phyloP scores from a whole-genome alignment of 2,329 filamentous ascomycete species.

The Ophiocordyceps camponoti-saundersi region DNA sequence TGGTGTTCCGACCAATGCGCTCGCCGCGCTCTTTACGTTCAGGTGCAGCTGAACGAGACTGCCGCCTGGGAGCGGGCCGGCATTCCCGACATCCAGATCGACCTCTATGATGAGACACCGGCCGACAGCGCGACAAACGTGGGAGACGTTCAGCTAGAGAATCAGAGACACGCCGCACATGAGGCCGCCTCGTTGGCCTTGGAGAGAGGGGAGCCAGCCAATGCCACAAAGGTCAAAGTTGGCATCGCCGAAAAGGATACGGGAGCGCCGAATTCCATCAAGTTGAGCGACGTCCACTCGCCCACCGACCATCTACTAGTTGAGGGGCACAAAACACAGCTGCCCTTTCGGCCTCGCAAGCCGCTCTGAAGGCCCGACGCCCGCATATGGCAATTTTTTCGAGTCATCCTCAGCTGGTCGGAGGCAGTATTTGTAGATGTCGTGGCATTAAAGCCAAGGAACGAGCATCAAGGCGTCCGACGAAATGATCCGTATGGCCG shows the following conservation, averaged over 20 bases:
- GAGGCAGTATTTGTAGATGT: neutral
- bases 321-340: slow-evolving; percentile 32
- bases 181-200: slow-evolving; percentile 28
- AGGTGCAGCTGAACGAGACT: slow-evolving; percentile 72
- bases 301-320: slow-evolving; percentile 26
- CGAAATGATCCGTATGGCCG: neutral
- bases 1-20: slow-evolving; percentile 80
- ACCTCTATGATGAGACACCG: slow-evolving; percentile 45
- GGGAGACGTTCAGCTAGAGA: slow-evolving; percentile 25
- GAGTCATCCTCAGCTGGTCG: neutral
- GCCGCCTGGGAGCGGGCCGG: slow-evolving; percentile 69
- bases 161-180: slow-evolving; percentile 20
- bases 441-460: neutral
- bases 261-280: slow-evolving; percentile 5
- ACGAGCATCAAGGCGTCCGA: neutral
- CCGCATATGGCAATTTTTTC: neutral
- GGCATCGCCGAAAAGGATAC: slow-evolving; percentile 33
- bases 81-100: slow-evolving; percentile 36
- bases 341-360: slow-evolving; percentile 2
- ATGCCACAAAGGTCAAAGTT: slow-evolving; percentile 22
- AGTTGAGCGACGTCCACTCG: slow-evolving; percentile 6
- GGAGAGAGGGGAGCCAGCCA: slow-evolving; percentile 25
- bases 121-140: slow-evolving; percentile 18
- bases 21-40: slow-evolving; percentile 64
- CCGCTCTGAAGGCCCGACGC: neutral